Base-by-base conservation (phyloP, 2,329 filamentous ascomycete genomes). In the Aspergillus vadensis region DNA sequence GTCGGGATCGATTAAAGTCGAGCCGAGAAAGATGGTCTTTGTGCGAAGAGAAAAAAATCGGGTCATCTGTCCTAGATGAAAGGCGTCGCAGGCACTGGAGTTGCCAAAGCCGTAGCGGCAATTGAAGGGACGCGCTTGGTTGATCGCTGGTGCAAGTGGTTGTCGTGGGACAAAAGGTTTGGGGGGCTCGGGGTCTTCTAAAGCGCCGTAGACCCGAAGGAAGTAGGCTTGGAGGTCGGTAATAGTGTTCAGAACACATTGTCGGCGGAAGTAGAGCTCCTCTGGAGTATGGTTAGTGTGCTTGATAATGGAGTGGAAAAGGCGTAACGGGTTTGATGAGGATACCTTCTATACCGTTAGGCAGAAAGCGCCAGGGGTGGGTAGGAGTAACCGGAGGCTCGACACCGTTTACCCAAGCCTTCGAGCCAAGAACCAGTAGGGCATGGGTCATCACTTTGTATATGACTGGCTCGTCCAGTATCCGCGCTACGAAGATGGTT, bases 11-110 rank as follows among this genome's bases (percentile, higher is more conserved):
- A 78, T 68, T 17, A 79, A 53, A 5, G 68, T 77, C 15, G 77
- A 79, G 47, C 76, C 76, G n/a, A 80, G 44, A 38, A 77, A 76
- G 38, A 79, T 69, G 0, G 76, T 79, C 51, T 74, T 78, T 36
- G 77, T 73, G 36, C 77, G 73, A 32, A 77, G 62, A 5, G 73
- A 64, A 43, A 80, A 79, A 61, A 80, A 80, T 9, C 76, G 75
- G 19, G 74, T 70, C 70, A 79, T 79, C 63, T 80, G 76, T 12
- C 79, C 79, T 0, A 80, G 67, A 47, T 80, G 77, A 58, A 80
- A 80, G 5, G 75, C 70, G 58, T 80, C 78, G 59, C 79, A 80
- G 57, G 76, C 73, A 47, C 70, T 74, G 6, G 77, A 78, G 44
- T 79, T 79, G 47, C 69, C 74, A 59, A 77, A 74, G 10, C 72